Evolutionary conservation across 1,139 yeast species (phyloP).

Genomic region (Pichia sp.): DNA sequence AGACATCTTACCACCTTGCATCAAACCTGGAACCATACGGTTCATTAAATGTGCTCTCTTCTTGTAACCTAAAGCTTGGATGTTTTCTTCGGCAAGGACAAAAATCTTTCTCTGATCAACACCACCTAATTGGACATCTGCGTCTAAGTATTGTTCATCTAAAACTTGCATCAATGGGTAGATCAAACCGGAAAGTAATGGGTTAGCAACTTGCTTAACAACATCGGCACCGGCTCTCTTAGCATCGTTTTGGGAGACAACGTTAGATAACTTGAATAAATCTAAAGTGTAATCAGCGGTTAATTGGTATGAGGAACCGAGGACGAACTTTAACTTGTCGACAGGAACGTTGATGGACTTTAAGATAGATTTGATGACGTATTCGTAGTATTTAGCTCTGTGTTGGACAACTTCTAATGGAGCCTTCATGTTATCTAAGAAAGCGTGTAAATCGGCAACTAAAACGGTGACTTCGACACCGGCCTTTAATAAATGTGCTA

Average conservation of each 20-base stretch:
- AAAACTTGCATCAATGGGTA: slow-evolving; percentile 99
- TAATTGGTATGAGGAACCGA: slow-evolving; percentile 88
- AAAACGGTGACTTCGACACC: slow-evolving; percentile 94
- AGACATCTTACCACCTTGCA: slow-evolving; percentile 98
- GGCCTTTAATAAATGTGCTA: slow-evolving; percentile 93
- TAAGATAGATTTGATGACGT: slow-evolving; percentile 78
- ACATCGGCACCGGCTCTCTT: slow-evolving; percentile 99
- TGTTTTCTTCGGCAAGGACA: slow-evolving; percentile 94
- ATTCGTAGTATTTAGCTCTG: slow-evolving; percentile 90
- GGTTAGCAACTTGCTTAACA: slow-evolving; percentile 95
- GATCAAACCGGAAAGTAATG: slow-evolving; percentile 88
- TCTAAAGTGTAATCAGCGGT: slow-evolving; percentile 81
- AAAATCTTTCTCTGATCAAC: slow-evolving; percentile 98
- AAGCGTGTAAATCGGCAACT: slow-evolving; percentile 97
- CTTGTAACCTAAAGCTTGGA: slow-evolving; percentile 84
- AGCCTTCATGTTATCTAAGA: slow-evolving; percentile 97
- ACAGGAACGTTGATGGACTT: slow-evolving; percentile 87
- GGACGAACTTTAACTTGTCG: slow-evolving; percentile 77
- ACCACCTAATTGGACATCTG: slow-evolving; percentile 98
- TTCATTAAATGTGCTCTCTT: slow-evolving; percentile 99
- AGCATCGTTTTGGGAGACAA: slow-evolving; percentile 91
- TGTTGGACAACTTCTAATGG: slow-evolving; percentile 86
- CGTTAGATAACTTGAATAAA: slow-evolving; percentile 76
- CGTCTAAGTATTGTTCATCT: slow-evolving; percentile 88
- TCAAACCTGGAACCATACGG: slow-evolving; percentile 97